Base-by-base conservation (phyloP, 148 eudicot species). In the Vaccinium darrowii region DNA sequence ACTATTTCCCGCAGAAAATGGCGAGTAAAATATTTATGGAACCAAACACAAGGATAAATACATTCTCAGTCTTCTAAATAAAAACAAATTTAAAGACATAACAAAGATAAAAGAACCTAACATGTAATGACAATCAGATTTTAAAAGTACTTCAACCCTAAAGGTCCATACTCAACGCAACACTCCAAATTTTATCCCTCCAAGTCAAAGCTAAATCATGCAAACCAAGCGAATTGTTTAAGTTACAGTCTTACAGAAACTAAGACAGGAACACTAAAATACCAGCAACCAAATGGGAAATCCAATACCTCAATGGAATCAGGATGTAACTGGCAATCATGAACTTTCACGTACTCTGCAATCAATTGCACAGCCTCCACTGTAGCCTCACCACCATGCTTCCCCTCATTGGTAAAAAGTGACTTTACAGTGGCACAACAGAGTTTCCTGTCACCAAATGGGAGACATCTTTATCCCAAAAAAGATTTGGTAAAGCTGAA, bases 351-450 rank as follows among this genome's bases (percentile, higher is more conserved):
- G 69, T 91, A 88, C 23, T 90, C 90, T 7, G 99, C 94, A 89
- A 97, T 95, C 83, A 90, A 69, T 63, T 87, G 91, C 60, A 95
- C 98, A 84, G 93, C 96, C 89, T 91, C 95, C 71, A 95, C 85
- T 30, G 98, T 97, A 52, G 91, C 97, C 87, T 97, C 98, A 76
- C 98, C 99, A 23, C 98, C 98, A 90, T 97, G 99, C 82, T 97
- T 97, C 79, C 93, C 97, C 88, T 92, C 97, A 83, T 91, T 87
- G 62, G 84, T 83, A 85, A 97, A 95, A 85, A 97, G 91, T 80
- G 98, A 97, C 87, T 87, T 90, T 11, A 97, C 84, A 76, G 97
- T 84, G 36, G 87, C 78, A 85, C 91, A 93, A 84, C 99, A 93
- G 9, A 86, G 89, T 85, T 89, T 94, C 88, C 98, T 97, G 92